Evolutionary conservation across 305 asterid species (phyloP), one percentile per base, ranked within the genome.

Genomic region (Fraxinus ornus): DNA sequence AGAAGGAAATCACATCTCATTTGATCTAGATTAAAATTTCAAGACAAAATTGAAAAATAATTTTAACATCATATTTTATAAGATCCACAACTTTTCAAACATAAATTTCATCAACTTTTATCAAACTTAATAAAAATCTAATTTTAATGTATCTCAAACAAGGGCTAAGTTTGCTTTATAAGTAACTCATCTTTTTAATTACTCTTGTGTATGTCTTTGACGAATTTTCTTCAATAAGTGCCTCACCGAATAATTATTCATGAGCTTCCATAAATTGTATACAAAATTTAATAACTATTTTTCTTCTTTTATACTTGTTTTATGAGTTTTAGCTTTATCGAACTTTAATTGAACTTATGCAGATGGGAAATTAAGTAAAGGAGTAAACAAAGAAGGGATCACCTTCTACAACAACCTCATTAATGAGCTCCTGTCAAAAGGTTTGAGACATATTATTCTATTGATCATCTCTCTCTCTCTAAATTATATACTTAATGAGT

Each of bases 381-480:
- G 87, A 75, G 78, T 84, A 22, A 84, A 84, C 84, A 75, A 55
- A 36, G 57, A 84, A 70, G 86, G 86, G 7, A 12, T 84, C 10
- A 78, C 77, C 28, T 82, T 81, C 12, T 84, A 86, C 28, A 82
- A 86, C 74, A 84, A 77, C 17, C 64, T 86, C 35, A 84, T 84
- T 73, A 77, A 86, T 37, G 87, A 86, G 47, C 84, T 84, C 47
- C 55, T 86, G n/a, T 41, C 89, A 8, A 84, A 84, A 57, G 89
- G 85, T 85, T 52, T 35, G 19, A 15, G 62, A 49, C 10, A 2
- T 39, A 5, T 37, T 37, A 37, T 9, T 39, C 10, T 39, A 37
- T 7, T 37, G 44, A 37, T 7, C 19, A 3, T 19, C 22, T 17
- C 36, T 9, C 77, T 57, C 30, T 15, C 0, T 22, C 15, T 39